Conservation (phyloP, 2,329 filamentous ascomycete species). For the Teratosphaeriaceae sp. region DNA sequence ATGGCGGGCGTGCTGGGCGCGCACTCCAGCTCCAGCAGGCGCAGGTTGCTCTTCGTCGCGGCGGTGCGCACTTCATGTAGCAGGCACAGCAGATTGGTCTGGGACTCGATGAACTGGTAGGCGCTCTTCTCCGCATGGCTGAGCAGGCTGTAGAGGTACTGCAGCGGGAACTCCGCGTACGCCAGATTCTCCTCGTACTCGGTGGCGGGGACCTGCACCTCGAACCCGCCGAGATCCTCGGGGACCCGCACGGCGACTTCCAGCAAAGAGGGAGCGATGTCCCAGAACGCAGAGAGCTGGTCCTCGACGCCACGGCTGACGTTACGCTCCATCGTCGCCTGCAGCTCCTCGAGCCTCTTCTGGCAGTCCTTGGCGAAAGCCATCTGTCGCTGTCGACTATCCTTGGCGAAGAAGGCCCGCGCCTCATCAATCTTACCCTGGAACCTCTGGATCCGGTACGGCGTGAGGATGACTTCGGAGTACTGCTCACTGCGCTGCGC, state of each 20-base stretch:
- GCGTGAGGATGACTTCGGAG: slow-evolving; percentile 72
- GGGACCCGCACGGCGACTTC: slow-evolving; percentile 77
- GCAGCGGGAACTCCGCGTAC: slow-evolving; percentile 73
- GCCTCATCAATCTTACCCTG: slow-evolving; percentile 74
- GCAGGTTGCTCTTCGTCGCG: slow-evolving; percentile 61
- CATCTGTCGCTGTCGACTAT: slow-evolving; percentile 62
- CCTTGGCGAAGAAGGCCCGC: slow-evolving; percentile 73
- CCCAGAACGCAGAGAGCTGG: slow-evolving; percentile 94
- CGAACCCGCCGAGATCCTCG: slow-evolving; percentile 49
- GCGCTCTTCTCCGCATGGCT: slow-evolving; percentile 86
- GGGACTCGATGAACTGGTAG: slow-evolving; percentile 94
- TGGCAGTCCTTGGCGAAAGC: slow-evolving; percentile 66
- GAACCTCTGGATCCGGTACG: slow-evolving; percentile 68
- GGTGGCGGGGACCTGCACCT: slow-evolving; percentile 66
- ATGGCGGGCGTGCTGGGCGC: slow-evolving; percentile 19
- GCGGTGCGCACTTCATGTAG: slow-evolving; percentile 84
- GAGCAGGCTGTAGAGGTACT: slow-evolving; percentile 83
- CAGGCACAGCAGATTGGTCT: slow-evolving; percentile 84
- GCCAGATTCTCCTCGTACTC: slow-evolving; percentile 83
- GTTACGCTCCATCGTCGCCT: slow-evolving; percentile 72
- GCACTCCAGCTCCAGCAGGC: slow-evolving; percentile 60
- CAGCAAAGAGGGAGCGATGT: slow-evolving; percentile 80
- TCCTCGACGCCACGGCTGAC: slow-evolving; percentile 83
- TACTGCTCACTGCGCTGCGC: slow-evolving; percentile 78
- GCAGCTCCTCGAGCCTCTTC: slow-evolving; percentile 67